Percentiles rank a stretch among this genome's conserved stretches.
Conservation (phyloP, 1,284 basidiomycete genomes). For the Anthracocystis setariae region DNA sequence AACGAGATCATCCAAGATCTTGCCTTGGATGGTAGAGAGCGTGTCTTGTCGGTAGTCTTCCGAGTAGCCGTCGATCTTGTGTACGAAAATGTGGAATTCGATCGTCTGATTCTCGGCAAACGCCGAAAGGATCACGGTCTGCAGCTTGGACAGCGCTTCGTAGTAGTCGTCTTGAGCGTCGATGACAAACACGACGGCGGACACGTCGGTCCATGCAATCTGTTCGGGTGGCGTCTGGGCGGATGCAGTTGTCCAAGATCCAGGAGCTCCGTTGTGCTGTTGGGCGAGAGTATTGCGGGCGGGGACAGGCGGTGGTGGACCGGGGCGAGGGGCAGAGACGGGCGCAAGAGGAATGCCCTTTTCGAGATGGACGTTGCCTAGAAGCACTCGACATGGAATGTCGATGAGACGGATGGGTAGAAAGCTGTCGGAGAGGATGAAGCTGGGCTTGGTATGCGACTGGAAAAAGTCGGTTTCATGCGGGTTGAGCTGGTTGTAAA, state of each 20-base stretch:
- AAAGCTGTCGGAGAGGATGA: slow-evolving; percentile 75
- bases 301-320: slow-evolving; percentile 36
- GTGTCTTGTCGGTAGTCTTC: slow-evolving; percentile 84
- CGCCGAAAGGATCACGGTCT: slow-evolving; percentile 66
- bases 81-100: slow-evolving; percentile 91
- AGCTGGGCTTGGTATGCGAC: slow-evolving; percentile 58
- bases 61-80: slow-evolving; percentile 91
- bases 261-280: background rate
- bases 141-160: slow-evolving; percentile 79
- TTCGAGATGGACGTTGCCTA: slow-evolving; percentile 32
- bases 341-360: slow-evolving; percentile 40
- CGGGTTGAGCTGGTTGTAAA: slow-evolving; percentile 84
- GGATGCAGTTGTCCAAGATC: slow-evolving; percentile 3
- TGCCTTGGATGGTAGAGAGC: slow-evolving; percentile 59
- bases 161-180: slow-evolving; percentile 80
- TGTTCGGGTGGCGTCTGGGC: slow-evolving; percentile 16
- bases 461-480: slow-evolving; percentile 93
- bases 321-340: slow-evolving; percentile 16
- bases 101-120: slow-evolving; percentile 80
- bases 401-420: slow-evolving; percentile 95
- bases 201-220: slow-evolving; percentile 57
- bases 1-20: slow-evolving; percentile 61
- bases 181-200: slow-evolving; percentile 86
- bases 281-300: slow-evolving; percentile 23
- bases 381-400: slow-evolving; percentile 80